phyloP scores from a whole-genome alignment of 1,284 basidiomycete species.

The Naganishia liquefaciens region DNA sequence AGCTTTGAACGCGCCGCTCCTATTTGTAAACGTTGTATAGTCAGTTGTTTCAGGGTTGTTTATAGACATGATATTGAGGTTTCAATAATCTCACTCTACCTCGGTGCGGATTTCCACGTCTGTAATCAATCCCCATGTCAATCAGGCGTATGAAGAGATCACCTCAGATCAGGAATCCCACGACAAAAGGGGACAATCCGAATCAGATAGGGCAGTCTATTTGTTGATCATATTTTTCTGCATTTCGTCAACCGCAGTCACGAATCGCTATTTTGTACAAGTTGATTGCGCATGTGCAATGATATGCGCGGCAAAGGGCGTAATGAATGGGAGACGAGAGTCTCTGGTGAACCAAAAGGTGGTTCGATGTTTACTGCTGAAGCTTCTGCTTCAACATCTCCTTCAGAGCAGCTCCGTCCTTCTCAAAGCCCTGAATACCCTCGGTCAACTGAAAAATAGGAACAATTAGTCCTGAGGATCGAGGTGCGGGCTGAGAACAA shows the following conservation, averaged over 20 bases:
- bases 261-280: slow-evolving; percentile 24
- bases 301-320: slow-evolving; percentile 1
- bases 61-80: neutral
- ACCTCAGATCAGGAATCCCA: too few relatives aligned
- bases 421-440: slow-evolving; percentile 95
- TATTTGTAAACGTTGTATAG: neutral
- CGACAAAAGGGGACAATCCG: too few relatives aligned
- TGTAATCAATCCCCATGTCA: too few relatives aligned
- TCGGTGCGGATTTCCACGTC: too few relatives aligned
- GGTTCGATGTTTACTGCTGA: slow-evolving; percentile 24
- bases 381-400: slow-evolving; percentile 77
- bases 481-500: neutral
- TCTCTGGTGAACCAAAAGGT: neutral
- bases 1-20: neutral
- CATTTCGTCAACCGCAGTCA: slow-evolving; percentile 17
- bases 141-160: too few relatives aligned
- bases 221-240: neutral
- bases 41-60: neutral
- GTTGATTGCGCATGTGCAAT: slow-evolving; percentile 6
- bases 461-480: neutral
- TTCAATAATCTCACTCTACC: too few relatives aligned
- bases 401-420: slow-evolving; percentile 90
- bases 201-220: too few relatives aligned
- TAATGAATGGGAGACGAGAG: neutral
- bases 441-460: slow-evolving; percentile 65